Percentiles rank a stretch among this genome's conserved stretches.
Conservation (phyloP, 495 filamentous ascomycete species). For the Glonium stellatum region DNA sequence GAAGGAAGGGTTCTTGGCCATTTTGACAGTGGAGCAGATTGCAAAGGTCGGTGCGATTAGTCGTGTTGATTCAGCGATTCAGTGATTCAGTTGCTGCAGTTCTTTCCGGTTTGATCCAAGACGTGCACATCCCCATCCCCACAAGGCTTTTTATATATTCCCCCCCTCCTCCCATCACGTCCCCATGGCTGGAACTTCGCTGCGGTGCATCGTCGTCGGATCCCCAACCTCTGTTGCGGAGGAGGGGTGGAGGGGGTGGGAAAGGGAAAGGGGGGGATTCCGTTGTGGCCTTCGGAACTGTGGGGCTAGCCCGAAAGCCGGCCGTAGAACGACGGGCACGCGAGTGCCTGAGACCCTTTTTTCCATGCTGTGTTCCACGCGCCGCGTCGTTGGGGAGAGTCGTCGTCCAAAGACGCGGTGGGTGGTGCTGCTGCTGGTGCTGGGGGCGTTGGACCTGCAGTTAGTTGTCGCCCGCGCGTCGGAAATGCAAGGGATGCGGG, state of each 20-base stretch:
- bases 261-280: neutral
- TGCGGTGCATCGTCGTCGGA: conserved; percentile 14
- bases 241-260: too few species aligned
- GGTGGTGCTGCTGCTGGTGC: too few species aligned
- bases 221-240: conserved; percentile 20
- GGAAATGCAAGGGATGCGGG: too few species aligned
- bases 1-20: conserved; percentile 15
- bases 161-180: neutral
- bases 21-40: neutral
- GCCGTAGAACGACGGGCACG: neutral
- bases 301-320: conserved; percentile 14
- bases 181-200: neutral
- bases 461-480: too few species aligned
- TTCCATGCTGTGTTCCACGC: neutral
- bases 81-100: too few species aligned
- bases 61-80: too few species aligned
- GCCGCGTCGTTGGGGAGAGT: neutral
- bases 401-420: too few species aligned
- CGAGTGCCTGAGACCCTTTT: conserved; percentile 20
- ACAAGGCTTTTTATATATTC: neutral
- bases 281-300: neutral
- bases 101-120: neutral
- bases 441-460: too few species aligned
- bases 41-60: too few species aligned
- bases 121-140: too few species aligned